Evolutionary conservation across 176 grass and related monocot species (phyloP), one percentile per base, ranked within the genome.

Genomic region (Rhynchospora tenuis): DNA sequence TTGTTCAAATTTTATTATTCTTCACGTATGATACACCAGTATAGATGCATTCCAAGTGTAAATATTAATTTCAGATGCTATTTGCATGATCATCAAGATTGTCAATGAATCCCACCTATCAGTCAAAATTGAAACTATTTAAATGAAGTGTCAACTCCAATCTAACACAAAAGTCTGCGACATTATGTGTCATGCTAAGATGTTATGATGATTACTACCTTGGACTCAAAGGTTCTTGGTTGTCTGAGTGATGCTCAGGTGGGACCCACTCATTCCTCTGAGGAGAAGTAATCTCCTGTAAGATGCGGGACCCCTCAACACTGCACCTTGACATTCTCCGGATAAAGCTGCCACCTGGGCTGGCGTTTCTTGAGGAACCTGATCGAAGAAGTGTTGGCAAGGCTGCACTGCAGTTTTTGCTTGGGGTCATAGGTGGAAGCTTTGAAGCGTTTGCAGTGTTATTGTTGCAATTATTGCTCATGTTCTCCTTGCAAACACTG

Each of bases 251-350:
- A 69, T 78, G 20, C 84, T 88, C 74, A 79, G 13, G 46, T 12
- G 46, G 71, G 12, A 83, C 85, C 1, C 80, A 86, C 78, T 88
- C 80, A 33, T 93, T 90, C 76, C 87, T 78, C 69, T 87, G 90
- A 56, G 93, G 86, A 81, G 97, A 93, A 73, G 91, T 79, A 84
- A 92, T 90, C 86, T 99, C 97, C 91, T 86, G 91, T 75, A 96
- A 90, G 86, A 99, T 86, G 78, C 58, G 91, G 64, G 80, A 89
- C 26, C 80, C 80, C 19, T 87, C 86, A 61, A 86, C 83, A 80
- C 80, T 83, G 43, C 76, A 86, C 51, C 27, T 86, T 81, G 92
- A 92, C 6, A 89, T 84, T 72, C 82, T 91, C 84, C 87, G 90
- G 76, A 86, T 90, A 86, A 86, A 95, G 65, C 55, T 95, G 62